Evolutionary conservation across 2,329 filamentous ascomycete genomes (phyloP).

Genomic region (Xylaria digitata): DNA sequence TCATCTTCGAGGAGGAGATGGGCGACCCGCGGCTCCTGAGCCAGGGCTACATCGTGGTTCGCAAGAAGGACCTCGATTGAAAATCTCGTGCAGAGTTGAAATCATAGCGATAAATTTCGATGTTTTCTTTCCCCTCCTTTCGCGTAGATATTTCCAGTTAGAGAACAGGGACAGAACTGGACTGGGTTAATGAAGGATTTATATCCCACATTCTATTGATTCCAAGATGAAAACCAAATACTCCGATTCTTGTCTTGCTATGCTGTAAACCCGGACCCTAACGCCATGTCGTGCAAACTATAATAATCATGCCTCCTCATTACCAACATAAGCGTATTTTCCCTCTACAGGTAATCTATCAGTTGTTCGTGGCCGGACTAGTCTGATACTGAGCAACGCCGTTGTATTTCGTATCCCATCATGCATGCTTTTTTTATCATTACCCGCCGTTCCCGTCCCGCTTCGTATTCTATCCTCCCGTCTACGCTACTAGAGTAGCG

Average conservation of each 20-base stretch:
- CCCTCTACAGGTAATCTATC: not conserved
- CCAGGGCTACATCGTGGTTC: conserved; percentile 66
- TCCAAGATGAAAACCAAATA: not conserved
- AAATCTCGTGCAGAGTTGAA: not conserved
- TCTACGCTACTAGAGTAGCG: conserved; percentile 59
- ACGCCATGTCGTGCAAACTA: conserved; percentile 27
- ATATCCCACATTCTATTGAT: conserved; percentile 1
- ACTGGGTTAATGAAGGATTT: not conserved
- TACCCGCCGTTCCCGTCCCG: not conserved
- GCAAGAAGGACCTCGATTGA: conserved; percentile 63
- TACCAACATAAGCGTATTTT: not conserved
- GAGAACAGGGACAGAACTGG: too few relatives aligned
- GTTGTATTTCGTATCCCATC: conserved; percentile 20
- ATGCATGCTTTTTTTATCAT: conserved; percentile 11
- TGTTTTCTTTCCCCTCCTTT: conserved; percentile 7
- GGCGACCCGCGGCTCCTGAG: conserved; percentile 60
- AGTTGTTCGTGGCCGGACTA: not conserved
- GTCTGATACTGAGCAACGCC: conserved; percentile 18
- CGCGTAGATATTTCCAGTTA: not conserved
- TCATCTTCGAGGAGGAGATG: conserved; percentile 62
- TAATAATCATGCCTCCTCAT: conserved; percentile 18
- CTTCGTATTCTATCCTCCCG: too few relatives aligned
- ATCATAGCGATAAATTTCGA: conserved; percentile 31
- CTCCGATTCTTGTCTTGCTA: conserved; percentile 21
- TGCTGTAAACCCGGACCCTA: conserved; percentile 24